Conservation (phyloP, 176 grass and related monocot genomes). For the Hordeum marinum region DNA sequence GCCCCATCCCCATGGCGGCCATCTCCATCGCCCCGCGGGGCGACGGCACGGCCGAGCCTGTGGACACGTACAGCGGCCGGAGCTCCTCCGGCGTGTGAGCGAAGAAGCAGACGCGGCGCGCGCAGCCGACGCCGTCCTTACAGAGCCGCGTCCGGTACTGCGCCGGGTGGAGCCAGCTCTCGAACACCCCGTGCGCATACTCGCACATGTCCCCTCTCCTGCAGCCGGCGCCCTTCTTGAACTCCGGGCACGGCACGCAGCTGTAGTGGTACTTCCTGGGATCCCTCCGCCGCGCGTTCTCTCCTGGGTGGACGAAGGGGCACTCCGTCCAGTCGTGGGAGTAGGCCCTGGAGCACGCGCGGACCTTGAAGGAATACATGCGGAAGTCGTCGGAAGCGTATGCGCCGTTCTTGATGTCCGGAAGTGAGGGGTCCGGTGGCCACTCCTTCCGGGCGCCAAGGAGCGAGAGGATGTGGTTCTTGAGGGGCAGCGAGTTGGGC, state of each 20-base stretch:
- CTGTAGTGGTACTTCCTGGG: conserved; percentile 81
- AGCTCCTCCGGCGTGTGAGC: conserved; percentile 77
- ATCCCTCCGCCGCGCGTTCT: conserved; percentile 78
- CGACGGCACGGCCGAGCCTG: conserved; percentile 35
- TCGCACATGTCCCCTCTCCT: conserved; percentile 68
- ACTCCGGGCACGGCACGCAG: conserved; percentile 77
- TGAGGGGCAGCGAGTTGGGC: conserved; percentile 28
- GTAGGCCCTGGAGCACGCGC: conserved; percentile 69
- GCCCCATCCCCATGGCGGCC: conserved; percentile 60
- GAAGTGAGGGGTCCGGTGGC: conserved; percentile 62
- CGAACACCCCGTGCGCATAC: conserved; percentile 88
- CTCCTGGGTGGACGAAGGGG: conserved; percentile 81
- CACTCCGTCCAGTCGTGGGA: conserved; percentile 91
- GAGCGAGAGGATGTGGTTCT: conserved; percentile 42
- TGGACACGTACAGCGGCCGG: conserved; percentile 48
- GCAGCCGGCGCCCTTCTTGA: conserved; percentile 62
- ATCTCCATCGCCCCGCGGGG: conserved; percentile 43
- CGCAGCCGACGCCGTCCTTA: conserved; percentile 61
- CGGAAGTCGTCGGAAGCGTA: conserved; percentile 80
- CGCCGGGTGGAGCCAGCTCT: conserved; percentile 87
- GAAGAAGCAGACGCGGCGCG: conserved; percentile 80
- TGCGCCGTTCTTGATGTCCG: conserved; percentile 78
- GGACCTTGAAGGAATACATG: conserved; percentile 82
- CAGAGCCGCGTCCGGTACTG: conserved; percentile 73
- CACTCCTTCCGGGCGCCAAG: conserved; percentile 67